phyloP scores from a whole-genome alignment of 139 green algal genomes.

The Asterochloris erici region DNA sequence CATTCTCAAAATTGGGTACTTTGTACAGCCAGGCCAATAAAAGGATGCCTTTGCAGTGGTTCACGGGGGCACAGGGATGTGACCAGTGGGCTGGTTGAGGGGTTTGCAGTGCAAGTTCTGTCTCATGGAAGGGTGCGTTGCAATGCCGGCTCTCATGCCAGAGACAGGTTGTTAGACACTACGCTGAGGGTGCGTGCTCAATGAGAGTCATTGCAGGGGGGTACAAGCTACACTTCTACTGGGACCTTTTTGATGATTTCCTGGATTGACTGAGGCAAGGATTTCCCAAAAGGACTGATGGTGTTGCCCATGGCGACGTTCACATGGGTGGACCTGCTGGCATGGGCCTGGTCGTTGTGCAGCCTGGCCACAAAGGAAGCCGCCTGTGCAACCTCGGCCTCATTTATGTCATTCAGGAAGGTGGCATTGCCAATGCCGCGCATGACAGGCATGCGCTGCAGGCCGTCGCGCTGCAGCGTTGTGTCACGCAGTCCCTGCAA shows the following conservation, averaged over 20 bases:
- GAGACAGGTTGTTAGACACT: too few species aligned
- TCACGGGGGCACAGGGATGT: too few species aligned
- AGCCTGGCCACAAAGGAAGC: neutral
- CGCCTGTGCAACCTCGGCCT: conserved; percentile 12
- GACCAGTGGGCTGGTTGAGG: too few species aligned
- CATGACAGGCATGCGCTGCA: conserved; percentile 45
- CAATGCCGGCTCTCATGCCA: too few species aligned
- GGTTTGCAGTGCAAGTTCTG: too few species aligned
- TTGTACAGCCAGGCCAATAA: too few species aligned
- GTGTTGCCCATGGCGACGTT: conserved; percentile 4
- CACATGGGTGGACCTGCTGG: neutral
- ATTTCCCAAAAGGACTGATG: conserved; percentile 6
- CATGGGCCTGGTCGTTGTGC: neutral
- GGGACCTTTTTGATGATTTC: neutral
- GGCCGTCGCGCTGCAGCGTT: conserved; percentile 30
- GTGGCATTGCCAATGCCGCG: conserved; percentile 33
- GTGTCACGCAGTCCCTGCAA: conserved; percentile 39
- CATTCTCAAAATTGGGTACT: too few species aligned
- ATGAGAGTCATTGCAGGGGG: too few species aligned
- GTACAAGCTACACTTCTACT: too few species aligned
- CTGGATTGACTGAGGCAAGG: conserved; percentile 8
- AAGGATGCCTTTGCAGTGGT: too few species aligned
- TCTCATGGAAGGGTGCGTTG: too few species aligned
- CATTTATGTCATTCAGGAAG: conserved; percentile 41
- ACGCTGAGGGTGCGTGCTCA: too few species aligned